These are phyloP conservation scores for Dactylis glomerata DNA, from an alignment of 176 grass and related monocot genomes.

Conservation along the genomic window DNA sequence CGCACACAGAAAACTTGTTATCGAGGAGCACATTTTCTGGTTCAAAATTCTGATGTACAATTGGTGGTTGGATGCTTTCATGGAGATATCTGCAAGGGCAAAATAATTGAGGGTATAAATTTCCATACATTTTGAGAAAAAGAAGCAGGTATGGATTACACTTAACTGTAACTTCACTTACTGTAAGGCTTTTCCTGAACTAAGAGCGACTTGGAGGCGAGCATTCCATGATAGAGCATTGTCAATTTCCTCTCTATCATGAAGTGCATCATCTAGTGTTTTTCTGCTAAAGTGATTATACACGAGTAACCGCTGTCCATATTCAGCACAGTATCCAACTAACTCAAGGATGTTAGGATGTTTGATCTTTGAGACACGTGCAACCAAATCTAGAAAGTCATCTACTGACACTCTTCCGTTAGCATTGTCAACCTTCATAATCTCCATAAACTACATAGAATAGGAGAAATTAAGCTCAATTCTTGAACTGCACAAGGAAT, in stretches of 20 bases:
- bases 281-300: constrained; percentile 91
- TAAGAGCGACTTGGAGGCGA: constrained; percentile 70
- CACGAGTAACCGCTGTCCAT: constrained; percentile 79
- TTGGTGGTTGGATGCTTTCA: constrained; percentile 51
- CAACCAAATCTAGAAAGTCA: constrained; percentile 66
- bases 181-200: constrained; percentile 91
- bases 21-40: constrained; percentile 80
- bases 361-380: constrained; percentile 57
- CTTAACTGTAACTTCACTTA: constrained; percentile 45
- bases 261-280: constrained; percentile 78
- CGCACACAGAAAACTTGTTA: constrained; percentile 56
- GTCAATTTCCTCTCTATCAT: constrained; percentile 51
- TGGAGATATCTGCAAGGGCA: constrained; percentile 76
- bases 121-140: not conserved
- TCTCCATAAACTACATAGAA: constrained; percentile 78
- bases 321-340: constrained; percentile 94
- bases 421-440: constrained; percentile 85
- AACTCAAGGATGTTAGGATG: constrained; percentile 79
- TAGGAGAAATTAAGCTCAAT: not conserved
- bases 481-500: not conserved
- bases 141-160: not conserved
- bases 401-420: constrained; percentile 77
- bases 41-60: constrained; percentile 82
- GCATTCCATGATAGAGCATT: constrained; percentile 60
- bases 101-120: constrained; percentile 27